phyloP scores from a whole-genome alignment of 2,329 filamentous ascomycete genomes.

The Penicillium sp. region DNA sequence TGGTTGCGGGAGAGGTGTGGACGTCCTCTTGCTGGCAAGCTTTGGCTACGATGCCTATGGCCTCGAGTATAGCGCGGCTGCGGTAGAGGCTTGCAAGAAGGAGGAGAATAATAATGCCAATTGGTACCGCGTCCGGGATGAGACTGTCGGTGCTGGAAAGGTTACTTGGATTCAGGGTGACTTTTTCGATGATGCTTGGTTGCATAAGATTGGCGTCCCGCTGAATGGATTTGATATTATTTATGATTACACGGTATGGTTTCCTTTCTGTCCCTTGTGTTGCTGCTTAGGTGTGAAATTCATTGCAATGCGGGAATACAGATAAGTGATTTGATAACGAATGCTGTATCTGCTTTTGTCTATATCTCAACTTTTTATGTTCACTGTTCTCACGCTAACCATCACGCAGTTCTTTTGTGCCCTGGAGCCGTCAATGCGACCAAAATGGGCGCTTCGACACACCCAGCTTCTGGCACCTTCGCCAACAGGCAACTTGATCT shows the following conservation, averaged over 20 bases:
- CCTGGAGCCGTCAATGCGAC: conserved; percentile 54
- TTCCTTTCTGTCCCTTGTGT: not conserved
- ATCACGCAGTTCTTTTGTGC: conserved; percentile 59
- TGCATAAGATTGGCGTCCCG: conserved; percentile 32
- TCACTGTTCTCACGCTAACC: conserved; percentile 10
- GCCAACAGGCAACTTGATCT: conserved; percentile 53
- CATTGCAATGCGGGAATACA: not conserved
- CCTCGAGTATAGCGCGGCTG: conserved; percentile 63
- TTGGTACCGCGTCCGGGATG: conserved; percentile 38
- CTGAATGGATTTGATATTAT: conserved; percentile 49
- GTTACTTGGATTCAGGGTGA: conserved; percentile 45
- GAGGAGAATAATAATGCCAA: conserved; percentile 34
- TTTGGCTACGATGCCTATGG: conserved; percentile 77
- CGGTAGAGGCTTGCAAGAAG: conserved; percentile 40
- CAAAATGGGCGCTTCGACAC: conserved; percentile 57
- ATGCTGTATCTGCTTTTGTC: not conserved
- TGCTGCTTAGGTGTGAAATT: not conserved
- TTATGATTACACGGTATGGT: conserved; percentile 61
- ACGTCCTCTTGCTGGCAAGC: conserved; percentile 70
- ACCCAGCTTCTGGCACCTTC: conserved; percentile 52
- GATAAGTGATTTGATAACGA: not conserved
- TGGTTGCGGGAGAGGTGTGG: conserved; percentile 78
- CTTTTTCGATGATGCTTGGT: conserved; percentile 47
- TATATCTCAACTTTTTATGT: not conserved
- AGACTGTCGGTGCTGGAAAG: conserved; percentile 36